A percentile compares a stretch with the other conserved stretches of the same genome.
These are phyloP conservation scores for Podospora pseudoanserina DNA, from an alignment of 495 filamentous ascomycete genomes.

Conservation along the genomic window DNA sequence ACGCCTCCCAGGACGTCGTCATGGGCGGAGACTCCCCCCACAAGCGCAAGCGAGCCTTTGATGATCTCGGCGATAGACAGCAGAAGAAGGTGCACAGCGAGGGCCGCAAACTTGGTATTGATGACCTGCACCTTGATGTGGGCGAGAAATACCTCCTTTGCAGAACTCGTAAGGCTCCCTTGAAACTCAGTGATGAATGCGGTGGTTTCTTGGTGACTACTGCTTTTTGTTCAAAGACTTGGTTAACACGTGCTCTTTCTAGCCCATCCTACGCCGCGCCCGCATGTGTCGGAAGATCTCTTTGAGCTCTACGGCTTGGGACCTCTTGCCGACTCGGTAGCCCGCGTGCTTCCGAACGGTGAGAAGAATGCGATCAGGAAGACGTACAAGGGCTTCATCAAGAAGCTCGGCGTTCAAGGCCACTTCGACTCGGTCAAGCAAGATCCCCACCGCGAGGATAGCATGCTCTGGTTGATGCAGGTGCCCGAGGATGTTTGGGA, in stretches of 20 bases:
- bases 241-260: slow-evolving; percentile 50
- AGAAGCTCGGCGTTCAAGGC: slow-evolving; percentile 50
- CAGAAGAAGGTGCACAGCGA: slow-evolving; percentile 56
- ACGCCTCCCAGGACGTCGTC: slow-evolving; percentile 39
- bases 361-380: slow-evolving; percentile 56
- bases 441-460: slow-evolving; percentile 35
- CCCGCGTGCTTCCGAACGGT: slow-evolving; percentile 51
- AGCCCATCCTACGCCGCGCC: slow-evolving; percentile 44
- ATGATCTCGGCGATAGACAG: slow-evolving; percentile 46
- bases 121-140: slow-evolving; percentile 54
- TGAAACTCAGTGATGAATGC: slow-evolving; percentile 17
- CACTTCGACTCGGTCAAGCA: slow-evolving; percentile 51
- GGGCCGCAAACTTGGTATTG: slow-evolving; percentile 50
- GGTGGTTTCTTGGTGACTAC: slow-evolving; percentile 10
- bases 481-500: slow-evolving; percentile 57
- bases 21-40: slow-evolving; percentile 44
- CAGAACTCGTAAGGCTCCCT: slow-evolving; percentile 57
- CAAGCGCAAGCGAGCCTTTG: slow-evolving; percentile 53
- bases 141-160: slow-evolving; percentile 57
- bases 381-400: slow-evolving; percentile 58
- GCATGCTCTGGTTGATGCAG: slow-evolving; percentile 45
- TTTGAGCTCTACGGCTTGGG: slow-evolving; percentile 50
- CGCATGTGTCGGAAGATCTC: slow-evolving; percentile 47
- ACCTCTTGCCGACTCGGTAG: slow-evolving; percentile 49
- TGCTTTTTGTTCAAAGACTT: slow-evolving; percentile 26